phyloP scores from a whole-genome alignment of 1,284 basidiomycete species.

The Rhodotorula sp. region DNA sequence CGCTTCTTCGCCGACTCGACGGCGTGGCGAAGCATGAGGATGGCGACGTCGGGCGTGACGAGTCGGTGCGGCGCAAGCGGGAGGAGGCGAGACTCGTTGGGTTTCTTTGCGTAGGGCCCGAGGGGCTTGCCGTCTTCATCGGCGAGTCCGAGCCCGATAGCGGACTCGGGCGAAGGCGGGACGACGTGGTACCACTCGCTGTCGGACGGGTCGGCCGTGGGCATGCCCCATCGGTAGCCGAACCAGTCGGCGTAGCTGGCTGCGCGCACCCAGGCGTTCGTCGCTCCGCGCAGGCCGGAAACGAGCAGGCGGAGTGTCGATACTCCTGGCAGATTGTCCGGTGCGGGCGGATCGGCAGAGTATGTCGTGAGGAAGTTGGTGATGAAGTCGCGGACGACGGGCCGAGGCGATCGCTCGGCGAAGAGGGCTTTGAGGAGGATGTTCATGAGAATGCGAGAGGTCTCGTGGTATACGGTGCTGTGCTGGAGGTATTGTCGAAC shows the following conservation, averaged over 20 bases:
- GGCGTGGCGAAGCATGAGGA: constrained; percentile 15
- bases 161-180: neutral
- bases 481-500: neutral
- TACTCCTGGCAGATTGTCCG: neutral
- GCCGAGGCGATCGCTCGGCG: neutral
- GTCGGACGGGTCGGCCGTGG: neutral
- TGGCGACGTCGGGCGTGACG: constrained; percentile 9
- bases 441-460: constrained; percentile 32
- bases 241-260: constrained; percentile 18
- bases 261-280: constrained; percentile 1
- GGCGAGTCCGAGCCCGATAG: neutral
- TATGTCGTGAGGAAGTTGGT: constrained; percentile 4
- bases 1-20: neutral
- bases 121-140: neutral
- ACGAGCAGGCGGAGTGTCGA: constrained; percentile 13
- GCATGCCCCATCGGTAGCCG: constrained; percentile 24
- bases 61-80: neutral
- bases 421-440: constrained; percentile 31
- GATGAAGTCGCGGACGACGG: constrained; percentile 8
- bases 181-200: neutral
- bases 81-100: neutral
- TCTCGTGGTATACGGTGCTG: constrained; percentile 9
- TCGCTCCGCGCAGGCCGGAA: neutral
- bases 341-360: neutral
- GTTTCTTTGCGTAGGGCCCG: neutral